Conservation (phyloP, 331 rosid genomes). For the Acacia pycnantha region DNA sequence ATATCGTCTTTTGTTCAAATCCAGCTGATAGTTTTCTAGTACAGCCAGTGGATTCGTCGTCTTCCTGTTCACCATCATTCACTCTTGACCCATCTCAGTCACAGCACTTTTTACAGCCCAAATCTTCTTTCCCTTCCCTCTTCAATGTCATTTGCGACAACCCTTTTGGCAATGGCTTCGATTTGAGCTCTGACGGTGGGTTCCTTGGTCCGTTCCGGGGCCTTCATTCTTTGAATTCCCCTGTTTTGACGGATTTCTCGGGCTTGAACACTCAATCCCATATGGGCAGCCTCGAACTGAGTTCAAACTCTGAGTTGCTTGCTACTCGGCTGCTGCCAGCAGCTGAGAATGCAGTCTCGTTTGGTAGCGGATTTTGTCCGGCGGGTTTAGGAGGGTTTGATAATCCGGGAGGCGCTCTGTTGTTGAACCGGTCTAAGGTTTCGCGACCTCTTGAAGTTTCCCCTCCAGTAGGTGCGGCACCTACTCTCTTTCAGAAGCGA, state of each 20-base stretch:
- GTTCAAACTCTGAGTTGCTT: constrained; percentile 37
- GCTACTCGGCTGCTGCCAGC: constrained; percentile 29
- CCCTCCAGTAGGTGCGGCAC: constrained; percentile 35
- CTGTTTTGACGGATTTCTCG: constrained; percentile 34
- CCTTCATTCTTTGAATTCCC: constrained; percentile 35
- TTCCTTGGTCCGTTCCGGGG: constrained; percentile 35
- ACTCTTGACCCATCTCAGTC: constrained; percentile 38
- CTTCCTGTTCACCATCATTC: constrained; percentile 41
- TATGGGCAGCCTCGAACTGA: constrained; percentile 31
- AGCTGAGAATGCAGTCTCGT: constrained; percentile 20
- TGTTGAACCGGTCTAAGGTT: constrained; percentile 33
- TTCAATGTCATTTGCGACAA: constrained; percentile 18
- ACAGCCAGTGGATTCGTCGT: constrained; percentile 42
- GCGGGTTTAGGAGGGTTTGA: constrained; percentile 25
- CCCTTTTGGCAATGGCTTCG: constrained; percentile 40
- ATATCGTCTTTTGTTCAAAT: constrained; percentile 22
- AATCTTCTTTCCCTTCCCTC: constrained; percentile 39
- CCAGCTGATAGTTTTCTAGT: constrained; percentile 22
- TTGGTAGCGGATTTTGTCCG: constrained; percentile 22
- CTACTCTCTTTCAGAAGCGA: constrained; percentile 52
- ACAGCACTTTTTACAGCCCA: constrained; percentile 30
- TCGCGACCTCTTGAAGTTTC: constrained; percentile 33
- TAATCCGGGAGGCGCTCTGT: constrained; percentile 31
- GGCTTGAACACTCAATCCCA: constrained; percentile 33
- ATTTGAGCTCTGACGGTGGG: constrained; percentile 33